Base-by-base conservation (phyloP, 2,329 filamentous ascomycete genomes). In the Domatiomyces globalis region DNA sequence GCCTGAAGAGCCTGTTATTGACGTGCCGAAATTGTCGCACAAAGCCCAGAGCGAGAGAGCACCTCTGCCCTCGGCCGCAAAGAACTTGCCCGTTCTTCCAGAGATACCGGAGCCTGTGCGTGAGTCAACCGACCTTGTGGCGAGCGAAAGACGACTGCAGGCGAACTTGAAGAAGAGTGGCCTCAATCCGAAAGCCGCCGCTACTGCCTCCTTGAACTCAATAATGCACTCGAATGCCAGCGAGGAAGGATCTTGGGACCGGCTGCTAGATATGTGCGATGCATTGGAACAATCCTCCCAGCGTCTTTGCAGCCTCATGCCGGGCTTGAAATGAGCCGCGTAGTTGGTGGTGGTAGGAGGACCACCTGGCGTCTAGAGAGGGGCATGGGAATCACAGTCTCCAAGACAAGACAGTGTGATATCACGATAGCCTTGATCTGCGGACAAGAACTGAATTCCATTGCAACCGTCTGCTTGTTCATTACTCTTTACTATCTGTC, bases 11-110 rank as follows among this genome's bases (percentile, higher is more conserved):
- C 82, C 83, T 4, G 61, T 66, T 44, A 74, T 89, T 45, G 74
- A 79, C 54, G 69, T 77, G 5, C 73, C 77, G 20, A 63, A 76
- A 20, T 73, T 92, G n/a, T 82, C 82, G 4, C 85, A 84, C 62
- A 92, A 92, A 75, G 69, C 75, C 18, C 18, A 12, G n/a, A 2
- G 18, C 3, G 45, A 48, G 27, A 5, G 29, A n/a, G 12, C 18
- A 4, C 22, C 47, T 36, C 19, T 25, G 17, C 4, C 33, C 1
- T 52, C 51, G 47, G 45, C n/a, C 27, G 44, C 43, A 10, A 52
- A 52, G 33, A 48, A 49, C 25, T n/a, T 52, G 46, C 51, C 51
- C 7, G 43, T 27, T 17, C 4, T 52, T 7, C 39, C 47, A 20
- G 42, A 43, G 18, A 27, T 46, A 15, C 51, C 47, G 10, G 12